Evolutionary conservation across 2,329 filamentous ascomycete genomes (phyloP), one percentile per base, ranked within the genome.

Genomic region (Polychaeton citri): DNA sequence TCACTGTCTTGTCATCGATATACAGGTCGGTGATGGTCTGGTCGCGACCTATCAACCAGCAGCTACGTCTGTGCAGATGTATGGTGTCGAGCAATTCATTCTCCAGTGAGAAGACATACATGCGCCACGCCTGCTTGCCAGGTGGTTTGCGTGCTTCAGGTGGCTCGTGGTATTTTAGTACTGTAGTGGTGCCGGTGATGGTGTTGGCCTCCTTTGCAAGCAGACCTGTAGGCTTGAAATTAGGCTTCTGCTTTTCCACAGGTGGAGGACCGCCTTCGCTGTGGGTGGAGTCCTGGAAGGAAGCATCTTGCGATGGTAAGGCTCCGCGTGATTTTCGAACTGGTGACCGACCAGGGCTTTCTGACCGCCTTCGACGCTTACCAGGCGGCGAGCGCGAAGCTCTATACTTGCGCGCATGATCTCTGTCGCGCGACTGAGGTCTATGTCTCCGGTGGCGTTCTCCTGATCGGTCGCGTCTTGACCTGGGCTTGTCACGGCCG

Each of bases 161-260:
- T 2, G 90, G 90, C 60, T 98, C 90, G 62, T 95, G 83, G 59
- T 98, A 98, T 65, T 96, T 96, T 32, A 98, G 72, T 3, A 84
- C 76, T 37, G 94, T 77, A 16, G 72, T 71, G 3, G 77, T 80
- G 38, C 83, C 84, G 7, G 74, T 74, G 43, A 92, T 76, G 6
- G 76, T 76, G 57, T 98, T 96, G 35, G 86, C 86, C 44, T 85
- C 86, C 31, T 86, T 84, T 2, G 90, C 90, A 13, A 98, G 69
- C 6, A 81, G 67, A 19, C 90, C 90, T 0, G 86, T 86, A 21
- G 69, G 74, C 15, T 72, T 74, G 59, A 81, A 93, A 59, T 95
- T 98, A 28, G 87, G 82, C 58, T 86, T 87, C 56, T 96, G 79
- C 53, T 90, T 87, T 40, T 80, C 76, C 20, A 46, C 24, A 3